Base-by-base conservation (phyloP, 108 stramenopile species). In the Pinguiococcus pyrenoidosus region DNA sequence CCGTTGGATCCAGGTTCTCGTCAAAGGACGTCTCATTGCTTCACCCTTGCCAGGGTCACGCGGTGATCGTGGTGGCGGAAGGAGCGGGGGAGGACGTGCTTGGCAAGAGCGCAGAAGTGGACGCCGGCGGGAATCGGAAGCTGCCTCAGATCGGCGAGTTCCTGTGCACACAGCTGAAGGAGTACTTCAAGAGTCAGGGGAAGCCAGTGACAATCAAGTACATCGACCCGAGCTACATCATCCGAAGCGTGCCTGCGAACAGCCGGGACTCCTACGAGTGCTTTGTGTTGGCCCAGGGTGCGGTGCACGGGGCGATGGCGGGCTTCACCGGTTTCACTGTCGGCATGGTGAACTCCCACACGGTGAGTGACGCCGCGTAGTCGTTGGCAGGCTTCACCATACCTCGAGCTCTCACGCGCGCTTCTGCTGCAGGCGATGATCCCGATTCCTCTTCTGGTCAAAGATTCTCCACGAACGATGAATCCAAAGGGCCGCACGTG, bases 231-330 rank as follows among this genome's bases (percentile, higher is more conserved):
- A 87, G 84, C 28, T 96, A 96, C 71, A 93, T 91, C 63, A 83
- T 96, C 43, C 81, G 96, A 44, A 85, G 84, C 37, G 88, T 92
- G 17, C 81, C 88, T 4, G 96, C 96, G 14, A 94, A 92, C 45
- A 83, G 90, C 4, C 69, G 80, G 32, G 96, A 97, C 51, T 72
- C 82, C 46, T 62, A 91, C 29, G 90, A 92, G 47, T 94, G 96
- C 70, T 86, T 90, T 87, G 87, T 91, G 48, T 59, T 96, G 10
- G 87, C 77, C 22, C 92, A 97, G 64, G 92, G 92, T 64, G 91
- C 91, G 17, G 96, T 94, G 24, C 96, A 97, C 48, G 96, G 88
- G 35, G 82, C 89, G 30, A 97, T 97, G 96, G 96, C 92, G 5
- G 96, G 96, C 17, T 92, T 75, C 62, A 94, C 96, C 9, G 91